These are phyloP conservation scores for Apiotrichum laibachii DNA, from an alignment of 1,284 basidiomycete species.

Conservation along the genomic window DNA sequence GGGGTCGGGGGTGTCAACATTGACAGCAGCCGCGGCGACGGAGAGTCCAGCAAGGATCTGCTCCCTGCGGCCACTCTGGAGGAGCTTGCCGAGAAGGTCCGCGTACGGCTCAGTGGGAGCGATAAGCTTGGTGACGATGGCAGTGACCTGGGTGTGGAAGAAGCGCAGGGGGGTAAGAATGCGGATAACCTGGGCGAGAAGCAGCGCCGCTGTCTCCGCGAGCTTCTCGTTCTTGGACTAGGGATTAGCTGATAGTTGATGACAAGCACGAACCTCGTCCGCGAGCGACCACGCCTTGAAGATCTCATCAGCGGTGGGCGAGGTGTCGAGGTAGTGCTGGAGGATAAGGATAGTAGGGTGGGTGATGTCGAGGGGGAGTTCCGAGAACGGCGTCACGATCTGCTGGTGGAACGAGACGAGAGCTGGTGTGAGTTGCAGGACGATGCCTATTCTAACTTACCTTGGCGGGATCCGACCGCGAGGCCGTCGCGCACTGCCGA, in stretches of 20 bases:
- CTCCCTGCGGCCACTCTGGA: slow-evolving; percentile 46
- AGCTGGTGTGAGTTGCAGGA: slow-evolving; percentile 26
- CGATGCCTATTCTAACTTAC: slow-evolving; percentile 27
- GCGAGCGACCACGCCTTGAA: slow-evolving; percentile 49
- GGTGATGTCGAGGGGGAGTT: slow-evolving; percentile 43
- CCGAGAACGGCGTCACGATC: slow-evolving; percentile 44
- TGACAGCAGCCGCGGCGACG: slow-evolving; percentile 39
- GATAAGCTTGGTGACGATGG: slow-evolving; percentile 45
- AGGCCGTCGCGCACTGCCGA: slow-evolving; percentile 44
- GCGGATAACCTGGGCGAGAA: slow-evolving; percentile 44
- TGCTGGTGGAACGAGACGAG: slow-evolving; percentile 50
- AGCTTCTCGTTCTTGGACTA: slow-evolving; percentile 41
- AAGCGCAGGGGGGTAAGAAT: slow-evolving; percentile 49
- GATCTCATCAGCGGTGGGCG: slow-evolving; percentile 48
- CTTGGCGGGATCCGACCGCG: slow-evolving; percentile 38
- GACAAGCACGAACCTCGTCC: slow-evolving; percentile 33
- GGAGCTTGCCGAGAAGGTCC: slow-evolving; percentile 43
- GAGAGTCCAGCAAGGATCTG: slow-evolving; percentile 41
- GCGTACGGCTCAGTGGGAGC: slow-evolving; percentile 38
- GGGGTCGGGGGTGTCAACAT: slow-evolving; percentile 39
- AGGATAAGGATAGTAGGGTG: slow-evolving; percentile 48
- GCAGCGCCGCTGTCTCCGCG: slow-evolving; percentile 37
- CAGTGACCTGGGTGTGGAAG: slow-evolving; percentile 45
- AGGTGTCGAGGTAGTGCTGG: slow-evolving; percentile 50
- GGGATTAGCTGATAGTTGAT: not conserved